Percentiles rank a stretch among this genome's conserved stretches.
phyloP scores from a whole-genome alignment of 192 early-diverging fungal genomes.

The Backusella morwellensis region DNA sequence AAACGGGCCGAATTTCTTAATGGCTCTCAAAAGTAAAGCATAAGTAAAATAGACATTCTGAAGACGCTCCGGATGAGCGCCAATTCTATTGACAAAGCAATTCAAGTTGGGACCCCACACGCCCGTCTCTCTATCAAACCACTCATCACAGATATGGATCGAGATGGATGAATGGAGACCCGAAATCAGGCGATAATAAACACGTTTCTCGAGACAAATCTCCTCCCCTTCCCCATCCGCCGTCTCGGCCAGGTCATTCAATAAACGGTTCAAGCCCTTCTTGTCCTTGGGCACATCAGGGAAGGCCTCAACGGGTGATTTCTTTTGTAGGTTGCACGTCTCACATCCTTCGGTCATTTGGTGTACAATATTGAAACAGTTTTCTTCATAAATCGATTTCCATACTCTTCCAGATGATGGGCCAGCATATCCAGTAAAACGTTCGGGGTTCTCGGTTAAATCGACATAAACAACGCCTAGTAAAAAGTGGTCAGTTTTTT shows the following conservation, averaged over 20 bases:
- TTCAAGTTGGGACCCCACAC: conserved; percentile 88
- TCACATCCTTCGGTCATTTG: conserved; percentile 52
- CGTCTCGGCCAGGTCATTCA: conserved; percentile 53
- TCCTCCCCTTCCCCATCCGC: conserved; percentile 35
- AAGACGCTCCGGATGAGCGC: conserved; percentile 84
- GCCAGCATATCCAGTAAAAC: conserved; percentile 96
- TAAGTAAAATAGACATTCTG: conserved; percentile 97
- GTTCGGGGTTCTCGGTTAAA: conserved; percentile 91
- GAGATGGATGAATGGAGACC: conserved; percentile 98
- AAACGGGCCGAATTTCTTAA: conserved; percentile 81
- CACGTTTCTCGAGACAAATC: conserved; percentile 78
- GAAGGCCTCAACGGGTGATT: conserved; percentile 41
- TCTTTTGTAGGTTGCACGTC: conserved; percentile 36
- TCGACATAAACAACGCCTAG: conserved; percentile 84
- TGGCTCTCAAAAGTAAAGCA: conserved; percentile 79
- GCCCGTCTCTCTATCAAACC: conserved; percentile 83
- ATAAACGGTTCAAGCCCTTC: conserved; percentile 45
- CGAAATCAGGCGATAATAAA: conserved; percentile 75
- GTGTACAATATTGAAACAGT: conserved; percentile 83
- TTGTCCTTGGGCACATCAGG: conserved; percentile 47
- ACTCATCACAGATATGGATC: conserved; percentile 95
- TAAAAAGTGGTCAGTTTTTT: conserved; percentile 4
- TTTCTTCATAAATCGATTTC: conserved; percentile 95
- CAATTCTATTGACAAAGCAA: conserved; percentile 89
- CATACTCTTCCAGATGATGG: conserved; percentile 86